Conservation (phyloP, 495 filamentous ascomycete genomes). For the Aspergillus sclerotiicarbonarius region DNA sequence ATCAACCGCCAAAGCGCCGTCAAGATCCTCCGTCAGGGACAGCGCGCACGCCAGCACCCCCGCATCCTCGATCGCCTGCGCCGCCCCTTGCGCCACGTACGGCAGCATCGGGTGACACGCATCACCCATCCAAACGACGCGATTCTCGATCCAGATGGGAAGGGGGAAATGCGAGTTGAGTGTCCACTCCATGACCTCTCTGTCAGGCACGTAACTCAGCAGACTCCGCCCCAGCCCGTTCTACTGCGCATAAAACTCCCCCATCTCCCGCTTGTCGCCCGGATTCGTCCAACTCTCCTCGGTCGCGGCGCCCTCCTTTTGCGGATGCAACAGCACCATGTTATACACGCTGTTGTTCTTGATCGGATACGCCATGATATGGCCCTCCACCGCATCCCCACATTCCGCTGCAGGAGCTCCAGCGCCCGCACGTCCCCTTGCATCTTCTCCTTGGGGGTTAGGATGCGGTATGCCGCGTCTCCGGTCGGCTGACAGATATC, state of each 20-base stretch:
- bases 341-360: constrained; percentile 5
- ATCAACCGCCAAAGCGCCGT: not conserved
- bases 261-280: constrained; percentile 1
- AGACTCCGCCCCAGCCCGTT: not conserved
- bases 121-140: not conserved
- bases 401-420: not conserved
- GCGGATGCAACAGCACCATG: constrained; percentile 1
- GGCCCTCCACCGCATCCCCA: not conserved
- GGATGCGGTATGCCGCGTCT: not conserved
- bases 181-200: not conserved
- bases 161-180: not conserved
- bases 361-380: constrained; percentile 5
- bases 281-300: constrained; percentile 4
- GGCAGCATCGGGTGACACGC: constrained; percentile 1
- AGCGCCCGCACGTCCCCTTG: not conserved
- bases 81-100: constrained; percentile 2
- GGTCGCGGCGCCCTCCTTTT: not conserved
- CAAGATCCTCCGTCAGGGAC: not conserved
- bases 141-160: not conserved
- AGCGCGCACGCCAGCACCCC: not conserved
- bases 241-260: not conserved
- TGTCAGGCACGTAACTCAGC: not conserved
- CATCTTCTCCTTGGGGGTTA: not conserved
- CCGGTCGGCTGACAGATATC: not conserved
- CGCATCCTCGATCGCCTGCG: not conserved